Percentiles rank a stretch among this genome's conserved stretches.
Evolutionary conservation across 768 basidiomycete species (phyloP).

Genomic region (Clathrus columnatus): DNA sequence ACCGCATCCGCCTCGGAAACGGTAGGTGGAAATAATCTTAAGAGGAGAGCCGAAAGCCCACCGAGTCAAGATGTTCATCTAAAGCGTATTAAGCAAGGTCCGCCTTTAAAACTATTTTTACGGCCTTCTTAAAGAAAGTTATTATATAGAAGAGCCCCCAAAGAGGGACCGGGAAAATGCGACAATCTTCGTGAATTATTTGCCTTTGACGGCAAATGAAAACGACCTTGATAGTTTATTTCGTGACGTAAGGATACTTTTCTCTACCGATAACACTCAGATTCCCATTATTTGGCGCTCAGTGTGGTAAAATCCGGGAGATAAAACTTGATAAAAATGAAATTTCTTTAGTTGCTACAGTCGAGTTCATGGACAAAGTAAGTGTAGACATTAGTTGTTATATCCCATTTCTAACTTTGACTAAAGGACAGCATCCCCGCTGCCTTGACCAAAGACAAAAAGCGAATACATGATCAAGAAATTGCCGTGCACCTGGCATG

Average conservation of each 20-base stretch:
- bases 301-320: constrained; percentile 88
- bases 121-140: neutral
- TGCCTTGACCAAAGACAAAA: constrained; percentile 92
- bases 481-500: constrained; percentile 84
- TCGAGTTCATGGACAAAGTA: constrained; percentile 76
- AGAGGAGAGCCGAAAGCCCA: constrained; percentile 18
- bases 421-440: constrained; percentile 69
- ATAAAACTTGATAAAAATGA: constrained; percentile 63
- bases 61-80: neutral
- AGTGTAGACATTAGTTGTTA: constrained; percentile 13
- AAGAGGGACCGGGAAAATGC: constrained; percentile 89
- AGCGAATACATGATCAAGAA: constrained; percentile 66
- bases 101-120: neutral
- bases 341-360: constrained; percentile 62
- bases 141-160: neutral
- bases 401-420: constrained; percentile 5
- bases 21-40: constrained; percentile 7
- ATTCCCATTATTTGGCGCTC: constrained; percentile 14
- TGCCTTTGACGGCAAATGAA: constrained; percentile 49
- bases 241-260: constrained; percentile 60
- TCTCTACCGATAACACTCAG: neutral
- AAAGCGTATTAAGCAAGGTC: constrained; percentile 1
- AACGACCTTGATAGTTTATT: constrained; percentile 67
- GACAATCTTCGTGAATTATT: constrained; percentile 78
- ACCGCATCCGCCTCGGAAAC: neutral